A percentile compares a stretch with the other conserved stretches of the same genome.
Conservation (phyloP, 345 rosid species). For the Brassica nigra region DNA sequence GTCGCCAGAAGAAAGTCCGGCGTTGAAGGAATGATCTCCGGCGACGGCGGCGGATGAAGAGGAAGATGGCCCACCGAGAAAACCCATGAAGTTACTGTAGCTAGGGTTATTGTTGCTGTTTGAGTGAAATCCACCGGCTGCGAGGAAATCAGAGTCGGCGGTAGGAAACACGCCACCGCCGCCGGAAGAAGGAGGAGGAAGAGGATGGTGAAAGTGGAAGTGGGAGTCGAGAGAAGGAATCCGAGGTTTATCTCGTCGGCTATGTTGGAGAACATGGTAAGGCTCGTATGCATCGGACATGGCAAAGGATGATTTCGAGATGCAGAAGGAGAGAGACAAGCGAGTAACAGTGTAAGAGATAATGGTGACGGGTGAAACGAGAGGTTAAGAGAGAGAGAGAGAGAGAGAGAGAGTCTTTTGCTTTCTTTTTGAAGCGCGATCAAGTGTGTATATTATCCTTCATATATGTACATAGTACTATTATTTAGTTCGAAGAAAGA, state of each 20-base stretch:
- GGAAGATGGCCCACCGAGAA: slow-evolving; percentile 41
- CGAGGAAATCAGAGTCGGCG: slow-evolving; percentile 54
- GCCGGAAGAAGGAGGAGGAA: slow-evolving; percentile 29
- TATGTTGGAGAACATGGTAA: slow-evolving; percentile 93
- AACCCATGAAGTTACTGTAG: slow-evolving; percentile 54
- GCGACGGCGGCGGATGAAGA: slow-evolving; percentile 32
- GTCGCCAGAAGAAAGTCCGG: slow-evolving; percentile 45
- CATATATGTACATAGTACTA: not conserved
- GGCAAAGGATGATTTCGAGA: slow-evolving; percentile 1
- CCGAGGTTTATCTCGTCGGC: slow-evolving; percentile 86
- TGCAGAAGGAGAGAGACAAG: slow-evolving; percentile 10
- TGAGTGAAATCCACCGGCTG: slow-evolving; percentile 53
- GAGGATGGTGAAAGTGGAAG: slow-evolving; percentile 37
- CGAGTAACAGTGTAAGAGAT: slow-evolving; percentile 55
- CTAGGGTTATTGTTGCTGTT: slow-evolving; percentile 52
- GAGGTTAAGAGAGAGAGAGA: slow-evolving; percentile 48
- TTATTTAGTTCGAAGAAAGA: not conserved
- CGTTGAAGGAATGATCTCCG: slow-evolving; percentile 43
- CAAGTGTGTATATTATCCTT: slow-evolving; percentile 15
- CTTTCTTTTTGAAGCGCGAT: slow-evolving; percentile 39
- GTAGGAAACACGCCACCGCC: slow-evolving; percentile 53
- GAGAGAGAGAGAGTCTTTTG: slow-evolving; percentile 26
- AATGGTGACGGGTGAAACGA: slow-evolving; percentile 65
- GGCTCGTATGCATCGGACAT: slow-evolving; percentile 76
- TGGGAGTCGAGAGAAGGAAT: slow-evolving; percentile 43